Conservation (phyloP, 768 basidiomycete species). For the Suillus subaureus region DNA sequence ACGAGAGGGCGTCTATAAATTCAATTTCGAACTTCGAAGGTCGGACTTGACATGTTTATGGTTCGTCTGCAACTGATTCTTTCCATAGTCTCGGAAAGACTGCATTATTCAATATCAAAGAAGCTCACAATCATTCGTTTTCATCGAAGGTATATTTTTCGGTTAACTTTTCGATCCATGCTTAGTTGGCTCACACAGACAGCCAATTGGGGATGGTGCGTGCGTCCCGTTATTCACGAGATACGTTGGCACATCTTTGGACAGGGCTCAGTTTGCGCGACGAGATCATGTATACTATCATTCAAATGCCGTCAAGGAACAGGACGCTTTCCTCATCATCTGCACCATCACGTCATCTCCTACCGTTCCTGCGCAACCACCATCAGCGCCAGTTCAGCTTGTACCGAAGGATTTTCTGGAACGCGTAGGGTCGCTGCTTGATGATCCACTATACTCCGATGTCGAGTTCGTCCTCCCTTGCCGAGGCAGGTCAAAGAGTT, state of each 20-base stretch:
- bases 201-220: slow-evolving; percentile 87
- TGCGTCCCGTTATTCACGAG: slow-evolving; percentile 3
- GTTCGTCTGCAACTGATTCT: background rate
- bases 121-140: slow-evolving; percentile 82
- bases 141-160: slow-evolving; percentile 56
- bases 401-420: slow-evolving; percentile 71
- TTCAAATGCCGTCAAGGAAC: slow-evolving; percentile 48
- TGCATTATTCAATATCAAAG: slow-evolving; percentile 63
- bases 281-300: slow-evolving; percentile 71
- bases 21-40: slow-evolving; percentile 82
- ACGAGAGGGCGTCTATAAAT: slow-evolving; percentile 85
- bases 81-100: slow-evolving; percentile 46
- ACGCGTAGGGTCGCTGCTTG: slow-evolving; percentile 72
- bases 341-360: slow-evolving; percentile 79
- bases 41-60: slow-evolving; percentile 25
- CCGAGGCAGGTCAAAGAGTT: slow-evolving; percentile 38
- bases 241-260: slow-evolving; percentile 8
- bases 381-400: slow-evolving; percentile 46
- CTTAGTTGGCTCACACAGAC: slow-evolving; percentile 44
- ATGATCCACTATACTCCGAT: slow-evolving; percentile 85
- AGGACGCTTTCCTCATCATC: slow-evolving; percentile 73
- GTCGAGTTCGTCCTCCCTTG: slow-evolving; percentile 76
- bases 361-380: slow-evolving; percentile 46
- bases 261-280: slow-evolving; percentile 78
- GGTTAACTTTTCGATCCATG: slow-evolving; percentile 17